Percentiles rank a stretch among this genome's conserved stretches.
Conservation (phyloP, 257 asterid genomes). For the Nemophila menziesii region DNA sequence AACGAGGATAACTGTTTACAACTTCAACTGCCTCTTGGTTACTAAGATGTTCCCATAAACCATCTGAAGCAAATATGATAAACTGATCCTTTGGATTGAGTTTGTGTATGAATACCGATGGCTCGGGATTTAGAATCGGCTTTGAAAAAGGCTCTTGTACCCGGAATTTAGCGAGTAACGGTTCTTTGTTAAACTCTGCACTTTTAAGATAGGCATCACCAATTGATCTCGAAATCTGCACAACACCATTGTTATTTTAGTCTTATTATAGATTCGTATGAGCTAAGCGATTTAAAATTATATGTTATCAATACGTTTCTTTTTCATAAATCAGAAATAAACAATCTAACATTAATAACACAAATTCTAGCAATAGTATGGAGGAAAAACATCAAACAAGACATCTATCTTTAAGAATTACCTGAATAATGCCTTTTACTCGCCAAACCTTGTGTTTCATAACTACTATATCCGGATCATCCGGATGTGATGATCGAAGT, state of each 20-base stretch:
- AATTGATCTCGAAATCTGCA: constrained; percentile 77
- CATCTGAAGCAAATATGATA: constrained; percentile 86
- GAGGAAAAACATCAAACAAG: background rate
- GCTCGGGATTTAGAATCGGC: constrained; percentile 76
- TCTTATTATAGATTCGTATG: background rate
- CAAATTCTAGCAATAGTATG: too few species aligned
- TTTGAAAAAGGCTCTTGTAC: constrained; percentile 43
- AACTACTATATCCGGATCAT: constrained; percentile 75
- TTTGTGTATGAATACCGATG: constrained; percentile 58
- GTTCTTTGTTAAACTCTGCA: constrained; percentile 75
- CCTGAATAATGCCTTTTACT: constrained; percentile 95
- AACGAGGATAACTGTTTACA: constrained; percentile 50
- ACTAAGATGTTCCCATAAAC: constrained; percentile 95
- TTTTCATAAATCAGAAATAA: too few species aligned
- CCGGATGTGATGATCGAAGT: constrained; percentile 57
- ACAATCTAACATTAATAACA: too few species aligned
- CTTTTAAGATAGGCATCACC: constrained; percentile 92
- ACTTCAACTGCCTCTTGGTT: constrained; percentile 91
- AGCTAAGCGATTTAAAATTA: too few species aligned
- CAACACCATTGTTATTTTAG: constrained; percentile 1
- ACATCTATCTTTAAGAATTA: constrained; percentile 8
- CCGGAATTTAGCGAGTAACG: constrained; percentile 63
- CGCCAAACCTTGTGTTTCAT: constrained; percentile 92
- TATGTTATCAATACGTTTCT: too few species aligned
- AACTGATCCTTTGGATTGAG: constrained; percentile 54